phyloP scores from a whole-genome alignment of 345 rosid species.

The Salix exigua region DNA sequence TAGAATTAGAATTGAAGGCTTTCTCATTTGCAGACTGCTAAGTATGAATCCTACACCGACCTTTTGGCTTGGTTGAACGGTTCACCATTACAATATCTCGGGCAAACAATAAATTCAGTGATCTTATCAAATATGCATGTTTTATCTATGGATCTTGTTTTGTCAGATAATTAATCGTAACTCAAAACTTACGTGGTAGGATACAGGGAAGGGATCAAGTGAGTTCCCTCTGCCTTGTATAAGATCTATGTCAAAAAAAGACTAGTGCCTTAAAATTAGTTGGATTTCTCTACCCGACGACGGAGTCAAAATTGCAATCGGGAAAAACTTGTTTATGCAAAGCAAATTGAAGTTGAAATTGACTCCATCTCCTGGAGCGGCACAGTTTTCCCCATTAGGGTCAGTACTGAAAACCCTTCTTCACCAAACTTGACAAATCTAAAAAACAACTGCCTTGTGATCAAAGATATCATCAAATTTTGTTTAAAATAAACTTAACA shows the following conservation, averaged over 20 bases:
- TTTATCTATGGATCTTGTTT: not conserved
- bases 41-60: not conserved
- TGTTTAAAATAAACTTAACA: slow-evolving; percentile 7
- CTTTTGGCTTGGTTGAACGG: not conserved
- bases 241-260: too few species aligned
- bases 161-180: too few species aligned
- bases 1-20: not conserved
- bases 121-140: not conserved
- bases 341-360: too few species aligned
- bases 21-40: not conserved
- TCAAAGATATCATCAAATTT: slow-evolving; percentile 13
- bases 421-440: slow-evolving; percentile 18
- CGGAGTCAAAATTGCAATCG: too few species aligned
- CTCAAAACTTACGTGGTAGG: too few species aligned
- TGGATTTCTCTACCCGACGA: too few species aligned
- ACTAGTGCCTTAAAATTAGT: too few species aligned
- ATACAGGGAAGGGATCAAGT: too few species aligned
- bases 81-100: not conserved
- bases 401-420: slow-evolving; percentile 11
- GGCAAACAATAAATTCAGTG: not conserved
- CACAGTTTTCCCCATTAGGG: not conserved
- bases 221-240: too few species aligned
- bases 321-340: too few species aligned
- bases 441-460: slow-evolving; percentile 21
- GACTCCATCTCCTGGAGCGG: not conserved